These are phyloP conservation scores for Ogataea nonfermentans DNA, from an alignment of 805 yeast genomes.

Conservation along the genomic window DNA sequence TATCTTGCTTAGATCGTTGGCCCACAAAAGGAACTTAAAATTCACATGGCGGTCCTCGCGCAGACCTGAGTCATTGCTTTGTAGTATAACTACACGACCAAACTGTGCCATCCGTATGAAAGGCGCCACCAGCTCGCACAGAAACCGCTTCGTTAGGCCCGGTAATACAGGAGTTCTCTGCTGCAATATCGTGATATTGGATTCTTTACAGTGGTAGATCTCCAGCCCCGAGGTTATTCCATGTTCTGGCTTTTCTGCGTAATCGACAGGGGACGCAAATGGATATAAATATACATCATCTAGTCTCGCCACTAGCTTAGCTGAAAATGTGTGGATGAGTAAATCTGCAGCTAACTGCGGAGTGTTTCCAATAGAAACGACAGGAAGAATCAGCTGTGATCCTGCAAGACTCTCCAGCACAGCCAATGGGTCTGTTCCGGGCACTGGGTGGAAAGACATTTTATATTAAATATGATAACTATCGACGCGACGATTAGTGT, in stretches of 20 bases:
- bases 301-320: constrained; percentile 51
- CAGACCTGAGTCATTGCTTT: constrained; percentile 70
- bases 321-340: constrained; percentile 57
- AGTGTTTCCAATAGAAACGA: constrained; percentile 84
- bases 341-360: constrained; percentile 82
- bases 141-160: constrained; percentile 49
- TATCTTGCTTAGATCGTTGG: constrained; percentile 22
- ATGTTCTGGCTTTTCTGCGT: constrained; percentile 29
- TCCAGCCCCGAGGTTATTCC: constrained; percentile 54
- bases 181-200: constrained; percentile 60
- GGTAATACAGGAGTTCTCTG: constrained; percentile 85
- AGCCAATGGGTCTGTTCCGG: constrained; percentile 23
- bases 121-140: constrained; percentile 49
- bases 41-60: constrained; percentile 20
- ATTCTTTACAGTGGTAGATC: constrained; percentile 45
- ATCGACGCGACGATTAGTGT: constrained; percentile 13
- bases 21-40: constrained; percentile 24
- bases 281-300: constrained; percentile 70
- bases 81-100: constrained; percentile 51
- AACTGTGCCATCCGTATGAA: constrained; percentile 44
- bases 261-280: constrained; percentile 77
- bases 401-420: constrained; percentile 24
- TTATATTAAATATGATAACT: not conserved
- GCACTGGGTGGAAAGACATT: constrained; percentile 31
- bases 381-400: constrained; percentile 63